phyloP scores from a whole-genome alignment of 164 flowering plant species.

The Houttuynia cordata region DNA sequence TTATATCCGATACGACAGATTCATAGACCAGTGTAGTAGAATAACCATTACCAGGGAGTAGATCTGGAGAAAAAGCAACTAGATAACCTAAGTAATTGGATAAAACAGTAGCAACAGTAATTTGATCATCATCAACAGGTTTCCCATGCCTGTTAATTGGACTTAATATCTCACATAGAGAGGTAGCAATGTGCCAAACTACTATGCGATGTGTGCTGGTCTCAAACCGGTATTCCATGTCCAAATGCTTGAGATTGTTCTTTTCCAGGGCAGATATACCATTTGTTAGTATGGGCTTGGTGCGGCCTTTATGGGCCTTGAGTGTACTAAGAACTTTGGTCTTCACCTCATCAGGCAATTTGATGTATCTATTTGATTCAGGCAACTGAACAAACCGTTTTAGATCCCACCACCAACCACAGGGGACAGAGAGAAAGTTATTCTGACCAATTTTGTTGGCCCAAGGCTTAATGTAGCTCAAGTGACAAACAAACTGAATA shows the following conservation, averaged over 20 bases:
- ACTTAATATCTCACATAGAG: background rate
- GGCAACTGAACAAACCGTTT: background rate
- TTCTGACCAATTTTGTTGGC: background rate
- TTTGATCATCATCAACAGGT: background rate
- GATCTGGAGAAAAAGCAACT: background rate
- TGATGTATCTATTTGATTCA: background rate
- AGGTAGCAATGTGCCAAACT: constrained; percentile 1
- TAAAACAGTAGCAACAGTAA: background rate
- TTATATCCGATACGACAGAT: background rate
- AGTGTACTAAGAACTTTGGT: background rate
- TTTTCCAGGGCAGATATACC: too few species aligned
- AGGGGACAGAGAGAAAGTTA: background rate
- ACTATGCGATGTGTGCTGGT: background rate
- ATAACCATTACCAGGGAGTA: background rate
- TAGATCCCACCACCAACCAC: background rate
- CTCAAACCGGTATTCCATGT: background rate
- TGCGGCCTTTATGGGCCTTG: background rate
- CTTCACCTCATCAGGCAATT: background rate
- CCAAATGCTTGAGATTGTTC: background rate
- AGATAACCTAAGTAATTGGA: background rate
- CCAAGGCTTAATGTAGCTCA: background rate
- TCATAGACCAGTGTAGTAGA: background rate
- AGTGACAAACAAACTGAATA: background rate
- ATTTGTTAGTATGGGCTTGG: too few species aligned
- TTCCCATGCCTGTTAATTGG: background rate